phyloP scores from a whole-genome alignment of 768 basidiomycete genomes.

The Mycena sanguinolenta region DNA sequence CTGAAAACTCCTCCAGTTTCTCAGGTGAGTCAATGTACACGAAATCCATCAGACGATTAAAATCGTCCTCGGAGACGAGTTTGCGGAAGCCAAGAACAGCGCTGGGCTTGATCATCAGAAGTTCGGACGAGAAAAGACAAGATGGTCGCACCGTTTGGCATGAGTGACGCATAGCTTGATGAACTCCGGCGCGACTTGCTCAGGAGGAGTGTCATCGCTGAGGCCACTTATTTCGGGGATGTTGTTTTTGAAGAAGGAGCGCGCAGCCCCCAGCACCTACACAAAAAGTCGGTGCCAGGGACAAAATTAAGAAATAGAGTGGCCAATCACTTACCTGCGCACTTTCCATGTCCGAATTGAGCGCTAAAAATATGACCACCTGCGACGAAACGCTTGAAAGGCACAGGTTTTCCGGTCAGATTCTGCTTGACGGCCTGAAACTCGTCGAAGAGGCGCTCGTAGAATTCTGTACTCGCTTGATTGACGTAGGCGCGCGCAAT shows the following conservation, averaged over 20 bases:
- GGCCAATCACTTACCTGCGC: too few species aligned
- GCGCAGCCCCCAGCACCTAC: slow-evolving; percentile 19
- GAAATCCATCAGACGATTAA: background rate
- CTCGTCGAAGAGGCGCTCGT: slow-evolving; percentile 24
- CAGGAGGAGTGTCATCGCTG: background rate
- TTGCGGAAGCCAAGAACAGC: background rate
- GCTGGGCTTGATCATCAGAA: background rate
- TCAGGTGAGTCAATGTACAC: background rate
- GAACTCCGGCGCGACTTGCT: slow-evolving; percentile 16
- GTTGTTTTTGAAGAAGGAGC: slow-evolving; percentile 12
- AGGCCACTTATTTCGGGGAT: slow-evolving; percentile 5
- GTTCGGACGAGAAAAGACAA: background rate
- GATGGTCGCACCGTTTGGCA: slow-evolving; percentile 22
- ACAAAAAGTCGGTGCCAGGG: too few species aligned
- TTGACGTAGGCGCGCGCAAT: slow-evolving; percentile 27
- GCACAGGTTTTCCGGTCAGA: slow-evolving; percentile 15
- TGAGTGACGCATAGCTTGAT: slow-evolving; percentile 19
- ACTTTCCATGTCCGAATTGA: slow-evolving; percentile 26
- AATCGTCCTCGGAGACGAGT: background rate
- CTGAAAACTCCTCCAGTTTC: background rate
- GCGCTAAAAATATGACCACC: slow-evolving; percentile 14
- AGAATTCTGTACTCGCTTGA: slow-evolving; percentile 13
- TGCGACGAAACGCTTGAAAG: slow-evolving; percentile 21
- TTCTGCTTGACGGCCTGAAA: slow-evolving; percentile 13
- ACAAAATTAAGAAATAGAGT: too few species aligned